A percentile compares a stretch with the other conserved stretches of the same genome.
phyloP scores from a whole-genome alignment of 2,329 filamentous ascomycete genomes.

The Penicillium brasilianum region DNA sequence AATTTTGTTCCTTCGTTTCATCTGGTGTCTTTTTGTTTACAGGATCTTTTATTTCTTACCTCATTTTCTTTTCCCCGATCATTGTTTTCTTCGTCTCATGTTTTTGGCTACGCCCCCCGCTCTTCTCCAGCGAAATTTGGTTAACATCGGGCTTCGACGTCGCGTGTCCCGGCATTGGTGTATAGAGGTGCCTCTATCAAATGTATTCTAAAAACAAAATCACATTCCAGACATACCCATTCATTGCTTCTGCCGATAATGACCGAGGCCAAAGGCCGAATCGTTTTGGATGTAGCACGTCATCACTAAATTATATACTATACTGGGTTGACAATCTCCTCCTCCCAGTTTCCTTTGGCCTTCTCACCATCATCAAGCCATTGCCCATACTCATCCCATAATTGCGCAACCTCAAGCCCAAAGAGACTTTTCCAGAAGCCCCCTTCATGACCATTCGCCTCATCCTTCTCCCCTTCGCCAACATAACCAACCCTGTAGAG shows the following conservation, averaged over 20 bases:
- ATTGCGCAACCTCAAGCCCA: constrained; percentile 66
- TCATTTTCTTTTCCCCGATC: constrained; percentile 18
- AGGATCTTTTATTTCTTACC: constrained; percentile 24
- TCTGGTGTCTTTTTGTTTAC: constrained; percentile 37
- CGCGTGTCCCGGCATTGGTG: constrained; percentile 19
- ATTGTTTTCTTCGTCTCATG: constrained; percentile 24
- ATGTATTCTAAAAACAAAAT: constrained; percentile 32
- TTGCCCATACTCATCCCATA: constrained; percentile 76
- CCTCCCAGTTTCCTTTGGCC: constrained; percentile 32
- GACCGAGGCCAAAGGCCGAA: background rate
- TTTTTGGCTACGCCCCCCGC: constrained; percentile 20
- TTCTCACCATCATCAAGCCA: constrained; percentile 48
- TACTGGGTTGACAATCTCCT: constrained; percentile 32
- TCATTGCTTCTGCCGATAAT: background rate
- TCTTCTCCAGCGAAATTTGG: constrained; percentile 25
- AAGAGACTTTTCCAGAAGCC: constrained; percentile 58
- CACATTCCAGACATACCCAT: constrained; percentile 5
- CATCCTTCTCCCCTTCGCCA: constrained; percentile 14
- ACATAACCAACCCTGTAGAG: constrained; percentile 44
- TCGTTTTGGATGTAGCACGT: background rate
- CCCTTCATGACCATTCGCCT: constrained; percentile 3
- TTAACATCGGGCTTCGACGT: constrained; percentile 19
- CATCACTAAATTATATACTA: background rate
- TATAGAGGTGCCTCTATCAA: constrained; percentile 27
- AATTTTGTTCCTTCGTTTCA: constrained; percentile 40